Evolutionary conservation across 176 grass and related monocot species (phyloP).

Genomic region (Panicum miliaceum): DNA sequence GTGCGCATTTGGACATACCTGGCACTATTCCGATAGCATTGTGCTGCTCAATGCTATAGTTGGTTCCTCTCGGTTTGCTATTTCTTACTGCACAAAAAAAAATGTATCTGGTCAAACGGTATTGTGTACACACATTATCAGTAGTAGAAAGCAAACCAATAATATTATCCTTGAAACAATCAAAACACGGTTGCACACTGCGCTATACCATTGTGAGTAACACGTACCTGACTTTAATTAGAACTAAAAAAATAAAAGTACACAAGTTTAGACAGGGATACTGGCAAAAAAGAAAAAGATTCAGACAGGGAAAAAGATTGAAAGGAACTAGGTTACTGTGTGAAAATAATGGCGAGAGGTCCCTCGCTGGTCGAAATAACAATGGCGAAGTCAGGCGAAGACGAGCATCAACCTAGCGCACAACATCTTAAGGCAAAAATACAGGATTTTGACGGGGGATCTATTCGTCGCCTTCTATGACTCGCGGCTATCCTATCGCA

Average conservation of each 20-base stretch:
- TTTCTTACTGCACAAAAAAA: constrained; percentile 9
- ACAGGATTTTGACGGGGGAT: no score
- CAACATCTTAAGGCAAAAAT: neutral
- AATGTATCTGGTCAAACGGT: neutral
- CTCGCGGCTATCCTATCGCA: no score
- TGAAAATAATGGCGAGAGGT: neutral
- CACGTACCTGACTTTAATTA: neutral
- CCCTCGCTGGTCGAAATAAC: neutral
- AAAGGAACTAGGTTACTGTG: neutral
- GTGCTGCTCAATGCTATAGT: neutral
- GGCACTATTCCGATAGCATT: neutral
- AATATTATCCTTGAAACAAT: neutral
- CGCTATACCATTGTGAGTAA: neutral
- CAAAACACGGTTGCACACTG: neutral
- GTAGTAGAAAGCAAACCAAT: neutral
- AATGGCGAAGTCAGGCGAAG: neutral
- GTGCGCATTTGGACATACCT: neutral
- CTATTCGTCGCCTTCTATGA: no score
- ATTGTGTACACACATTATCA: neutral
- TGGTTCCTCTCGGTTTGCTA: neutral
- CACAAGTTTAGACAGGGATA: neutral
- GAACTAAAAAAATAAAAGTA: neutral
- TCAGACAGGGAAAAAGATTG: no score
- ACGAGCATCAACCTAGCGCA: neutral
- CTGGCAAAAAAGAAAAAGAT: no score